phyloP scores from a whole-genome alignment of 1,139 yeast genomes.

The Sugiyamaella xylanicola region DNA sequence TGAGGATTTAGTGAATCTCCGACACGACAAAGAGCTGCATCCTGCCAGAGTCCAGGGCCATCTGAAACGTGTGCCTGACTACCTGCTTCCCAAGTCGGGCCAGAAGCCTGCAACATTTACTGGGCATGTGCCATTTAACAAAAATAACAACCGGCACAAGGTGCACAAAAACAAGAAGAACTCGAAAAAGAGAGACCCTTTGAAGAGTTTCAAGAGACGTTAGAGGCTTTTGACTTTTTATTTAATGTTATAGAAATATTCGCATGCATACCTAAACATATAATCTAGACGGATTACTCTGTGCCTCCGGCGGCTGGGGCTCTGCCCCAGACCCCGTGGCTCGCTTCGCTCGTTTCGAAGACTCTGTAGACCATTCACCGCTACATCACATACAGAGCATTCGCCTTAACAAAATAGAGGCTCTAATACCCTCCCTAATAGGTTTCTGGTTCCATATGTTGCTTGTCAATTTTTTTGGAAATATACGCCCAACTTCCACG shows the following conservation, averaged over 20 bases:
- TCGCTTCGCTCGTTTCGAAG: background rate
- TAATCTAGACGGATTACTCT: no score
- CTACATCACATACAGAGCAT: no score
- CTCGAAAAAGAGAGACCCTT: slow-evolving; percentile 62
- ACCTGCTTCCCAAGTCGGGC: slow-evolving; percentile 68
- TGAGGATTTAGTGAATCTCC: slow-evolving; percentile 83
- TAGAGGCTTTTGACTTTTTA: background rate
- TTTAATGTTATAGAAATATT: background rate
- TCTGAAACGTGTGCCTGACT: slow-evolving; percentile 89
- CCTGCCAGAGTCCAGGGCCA: slow-evolving; percentile 82
- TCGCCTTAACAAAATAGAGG: no score
- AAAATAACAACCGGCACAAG: slow-evolving; percentile 40
- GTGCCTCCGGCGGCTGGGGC: slow-evolving; percentile 4
- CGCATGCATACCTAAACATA: no score
- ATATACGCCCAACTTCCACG: no score
- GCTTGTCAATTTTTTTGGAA: no score
- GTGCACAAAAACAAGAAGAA: slow-evolving; percentile 47
- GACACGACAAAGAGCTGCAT: slow-evolving; percentile 90
- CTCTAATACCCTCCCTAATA: no score
- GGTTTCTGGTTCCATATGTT: no score
- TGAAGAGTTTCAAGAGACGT: slow-evolving; percentile 55
- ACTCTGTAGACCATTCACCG: no score
- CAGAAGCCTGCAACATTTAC: slow-evolving; percentile 47
- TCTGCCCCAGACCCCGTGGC: background rate
- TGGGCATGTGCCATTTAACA: slow-evolving; percentile 79